Conservation (phyloP, 129 eudicot genomes). For the Tagetes erecta region DNA sequence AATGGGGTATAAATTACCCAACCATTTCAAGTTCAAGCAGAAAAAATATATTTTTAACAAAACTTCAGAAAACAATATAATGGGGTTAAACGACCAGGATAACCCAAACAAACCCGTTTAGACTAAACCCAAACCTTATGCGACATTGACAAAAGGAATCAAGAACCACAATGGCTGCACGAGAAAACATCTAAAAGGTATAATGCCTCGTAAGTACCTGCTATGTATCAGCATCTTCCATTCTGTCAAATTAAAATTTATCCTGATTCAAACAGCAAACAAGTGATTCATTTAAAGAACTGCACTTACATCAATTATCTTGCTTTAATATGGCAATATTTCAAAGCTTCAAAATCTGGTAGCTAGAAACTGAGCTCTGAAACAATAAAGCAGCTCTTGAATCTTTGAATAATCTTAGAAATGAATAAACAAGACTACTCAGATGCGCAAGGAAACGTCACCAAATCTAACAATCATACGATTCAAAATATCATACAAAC, state of each 20-base stretch:
- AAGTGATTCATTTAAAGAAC: neutral
- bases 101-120: too few relatives aligned
- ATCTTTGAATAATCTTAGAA: neutral
- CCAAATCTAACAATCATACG: constrained; percentile 24
- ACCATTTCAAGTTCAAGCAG: neutral
- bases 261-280: neutral
- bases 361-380: neutral
- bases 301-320: neutral
- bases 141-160: too few relatives aligned
- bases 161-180: too few relatives aligned
- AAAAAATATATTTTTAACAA: too few relatives aligned
- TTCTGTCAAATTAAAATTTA: constrained; percentile 9
- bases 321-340: neutral
- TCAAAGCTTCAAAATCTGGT: neutral
- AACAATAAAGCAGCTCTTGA: neutral
- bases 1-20: neutral
- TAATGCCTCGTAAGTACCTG: constrained; percentile 43
- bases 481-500: neutral
- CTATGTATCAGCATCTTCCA: constrained; percentile 42
- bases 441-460: constrained; percentile 31
- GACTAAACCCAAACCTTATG: too few relatives aligned
- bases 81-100: neutral
- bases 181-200: neutral
- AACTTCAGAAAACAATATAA: too few relatives aligned
- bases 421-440: neutral